Conservation (phyloP, 495 filamentous ascomycete species). For the Trichoderma virens region DNA sequence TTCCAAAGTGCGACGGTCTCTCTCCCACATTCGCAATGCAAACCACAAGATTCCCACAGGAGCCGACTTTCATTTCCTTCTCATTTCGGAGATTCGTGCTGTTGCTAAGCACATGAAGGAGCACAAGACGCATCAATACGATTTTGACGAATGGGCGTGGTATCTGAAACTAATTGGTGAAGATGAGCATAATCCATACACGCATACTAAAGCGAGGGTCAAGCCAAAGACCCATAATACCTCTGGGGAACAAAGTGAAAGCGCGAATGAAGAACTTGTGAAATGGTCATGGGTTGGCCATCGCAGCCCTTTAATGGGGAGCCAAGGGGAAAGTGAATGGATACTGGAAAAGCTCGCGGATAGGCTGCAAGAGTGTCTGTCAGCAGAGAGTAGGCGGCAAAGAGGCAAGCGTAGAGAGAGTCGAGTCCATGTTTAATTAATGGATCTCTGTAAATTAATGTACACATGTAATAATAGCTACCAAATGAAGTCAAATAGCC, state of each 20-base stretch:
- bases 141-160: conserved; percentile 75
- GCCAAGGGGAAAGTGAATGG: conserved; percentile 72
- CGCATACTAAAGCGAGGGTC: conserved; percentile 26
- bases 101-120: conserved; percentile 56
- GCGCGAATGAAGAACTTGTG: conserved; percentile 10
- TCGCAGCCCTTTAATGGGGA: conserved; percentile 64
- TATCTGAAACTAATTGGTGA: conserved; percentile 70
- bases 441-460: not conserved
- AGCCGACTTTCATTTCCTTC: conserved; percentile 56
- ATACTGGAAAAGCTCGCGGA: conserved; percentile 57
- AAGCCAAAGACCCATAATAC: conserved; percentile 1
- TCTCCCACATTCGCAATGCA: conserved; percentile 23
- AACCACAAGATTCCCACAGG: conserved; percentile 24
- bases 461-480: not conserved
- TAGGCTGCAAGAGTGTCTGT: conserved; percentile 47
- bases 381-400: conserved; percentile 14
- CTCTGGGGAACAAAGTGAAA: not conserved
- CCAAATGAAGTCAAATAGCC: too few relatives aligned
- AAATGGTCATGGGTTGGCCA: conserved; percentile 74
- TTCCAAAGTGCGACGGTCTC: conserved; percentile 14
- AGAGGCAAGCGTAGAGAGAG: not conserved
- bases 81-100: conserved; percentile 60
- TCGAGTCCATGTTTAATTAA: not conserved
- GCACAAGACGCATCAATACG: conserved; percentile 58
- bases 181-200: conserved; percentile 45